Evolutionary conservation across 2,329 filamentous ascomycete species (phyloP).

Genomic region (Fusarium humuli): DNA sequence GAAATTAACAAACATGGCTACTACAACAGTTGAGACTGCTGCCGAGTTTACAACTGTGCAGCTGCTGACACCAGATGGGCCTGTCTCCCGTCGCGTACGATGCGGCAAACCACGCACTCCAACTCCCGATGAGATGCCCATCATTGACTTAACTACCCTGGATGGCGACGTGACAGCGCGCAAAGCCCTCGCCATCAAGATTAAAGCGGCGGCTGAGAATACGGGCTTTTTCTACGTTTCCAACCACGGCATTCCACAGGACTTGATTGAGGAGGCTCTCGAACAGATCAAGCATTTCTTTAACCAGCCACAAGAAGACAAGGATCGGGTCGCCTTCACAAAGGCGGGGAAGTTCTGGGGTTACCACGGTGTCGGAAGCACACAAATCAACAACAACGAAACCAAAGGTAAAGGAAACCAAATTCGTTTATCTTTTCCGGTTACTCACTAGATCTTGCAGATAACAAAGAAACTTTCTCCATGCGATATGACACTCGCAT

Average conservation of each 20-base stretch:
- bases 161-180: neutral
- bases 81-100: conserved; percentile 13
- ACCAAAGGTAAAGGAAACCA: neutral
- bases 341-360: conserved; percentile 23
- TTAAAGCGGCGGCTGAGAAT: neutral
- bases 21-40: neutral
- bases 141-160: neutral
- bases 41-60: conserved; percentile 7
- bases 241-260: neutral
- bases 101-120: conserved; percentile 13
- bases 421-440: rapidly evolving
- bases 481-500: conserved; percentile 22
- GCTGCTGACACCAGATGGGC: conserved; percentile 7
- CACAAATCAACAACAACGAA: conserved; percentile 17
- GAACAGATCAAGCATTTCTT: conserved; percentile 1
- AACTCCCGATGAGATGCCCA: conserved; percentile 5
- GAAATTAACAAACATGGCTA: neutral
- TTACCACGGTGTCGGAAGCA: conserved; percentile 7
- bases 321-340: conserved; percentile 2
- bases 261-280: neutral
- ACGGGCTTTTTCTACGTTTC: conserved; percentile 1
- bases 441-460: neutral
- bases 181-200: neutral
- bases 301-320: neutral
- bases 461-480: conserved; percentile 15